Base-by-base conservation (phyloP, 371 early-diverging fungal species). In the Mortierella sp. region DNA sequence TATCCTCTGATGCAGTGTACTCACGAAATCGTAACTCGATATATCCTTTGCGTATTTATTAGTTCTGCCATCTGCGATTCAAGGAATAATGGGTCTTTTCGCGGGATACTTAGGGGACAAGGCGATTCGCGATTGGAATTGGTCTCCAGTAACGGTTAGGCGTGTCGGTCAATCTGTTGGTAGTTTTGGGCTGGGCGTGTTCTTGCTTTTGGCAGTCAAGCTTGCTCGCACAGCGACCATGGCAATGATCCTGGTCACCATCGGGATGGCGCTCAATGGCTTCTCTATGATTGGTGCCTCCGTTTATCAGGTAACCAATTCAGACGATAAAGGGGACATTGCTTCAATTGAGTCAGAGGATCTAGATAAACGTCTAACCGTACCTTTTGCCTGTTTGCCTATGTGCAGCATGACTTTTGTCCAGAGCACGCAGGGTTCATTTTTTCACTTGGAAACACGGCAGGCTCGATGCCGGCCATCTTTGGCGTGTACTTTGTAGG, bases 351-450 rank as follows among this genome's bases (percentile, higher is more conserved):
- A 0, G 50, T 13, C 3, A 50, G 14, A 50, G 50, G 14, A 16
- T 14, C 11, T 50, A 3, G 1, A 50, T 13, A 13, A 73, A 4
- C 14, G n/a, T 52, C 52, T 21, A 52, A 38, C 45, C 28, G 21
- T 42, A 38, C 44, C 44, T 31, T 50, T 14, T 42, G n/a, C 26
- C 42, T 48, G 57, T 19, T 16, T 45, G 11, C 48, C 4, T 57
- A 16, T 14, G n/a, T 10, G 1, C 60, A 88, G 82, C 88, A 82
- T 38, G 88, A 88, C 57, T 84, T 88, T 54, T 84, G 84, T 54
- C 88, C 89, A 0, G 78, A 80, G 52, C 77, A 87, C 58, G 88
- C 88, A 21, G 89, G 89, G 14, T 77, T 84, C 55, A 84, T 88
- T 47, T 88, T 84, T 38, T 80, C 84, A 31, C 88, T 88, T 38